phyloP scores from a whole-genome alignment of 345 rosid genomes.

The Excoecaria agallocha region DNA sequence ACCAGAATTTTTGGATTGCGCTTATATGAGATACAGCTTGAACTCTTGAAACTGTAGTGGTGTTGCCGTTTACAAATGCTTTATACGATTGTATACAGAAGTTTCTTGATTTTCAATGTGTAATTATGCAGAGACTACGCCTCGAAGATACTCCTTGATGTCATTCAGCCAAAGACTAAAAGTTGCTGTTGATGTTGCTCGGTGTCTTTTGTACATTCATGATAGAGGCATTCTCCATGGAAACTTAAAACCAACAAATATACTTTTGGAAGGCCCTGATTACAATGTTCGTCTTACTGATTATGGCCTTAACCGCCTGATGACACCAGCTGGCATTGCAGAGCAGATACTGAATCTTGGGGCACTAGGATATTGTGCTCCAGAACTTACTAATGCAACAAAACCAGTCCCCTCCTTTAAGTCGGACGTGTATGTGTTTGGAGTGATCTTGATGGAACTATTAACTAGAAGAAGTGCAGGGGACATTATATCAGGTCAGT shows the following conservation, averaged over 20 bases:
- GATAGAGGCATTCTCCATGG: slow-evolving; percentile 83
- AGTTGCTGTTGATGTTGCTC: slow-evolving; percentile 76
- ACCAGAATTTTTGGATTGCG: too few species aligned
- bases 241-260: slow-evolving; percentile 81
- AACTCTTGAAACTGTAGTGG: slow-evolving; percentile 5
- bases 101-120: not conserved
- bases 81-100: slow-evolving; percentile 1
- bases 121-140: slow-evolving; percentile 70
- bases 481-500: slow-evolving; percentile 91
- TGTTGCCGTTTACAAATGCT: slow-evolving; percentile 7
- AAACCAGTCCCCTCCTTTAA: slow-evolving; percentile 68
- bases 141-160: slow-evolving; percentile 74
- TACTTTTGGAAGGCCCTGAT: slow-evolving; percentile 58
- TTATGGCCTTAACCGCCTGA: slow-evolving; percentile 79
- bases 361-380: slow-evolving; percentile 91
- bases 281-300: slow-evolving; percentile 57
- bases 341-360: slow-evolving; percentile 89
- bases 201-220: slow-evolving; percentile 68
- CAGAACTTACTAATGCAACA: slow-evolving; percentile 66
- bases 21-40: not conserved
- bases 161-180: slow-evolving; percentile 76
- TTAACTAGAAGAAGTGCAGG: slow-evolving; percentile 85
- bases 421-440: slow-evolving; percentile 81
- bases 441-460: slow-evolving; percentile 89
- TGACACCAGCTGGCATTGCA: slow-evolving; percentile 76